Evolutionary conservation across 306 rosid species (phyloP).

Genomic region (Trifolium pratense): DNA sequence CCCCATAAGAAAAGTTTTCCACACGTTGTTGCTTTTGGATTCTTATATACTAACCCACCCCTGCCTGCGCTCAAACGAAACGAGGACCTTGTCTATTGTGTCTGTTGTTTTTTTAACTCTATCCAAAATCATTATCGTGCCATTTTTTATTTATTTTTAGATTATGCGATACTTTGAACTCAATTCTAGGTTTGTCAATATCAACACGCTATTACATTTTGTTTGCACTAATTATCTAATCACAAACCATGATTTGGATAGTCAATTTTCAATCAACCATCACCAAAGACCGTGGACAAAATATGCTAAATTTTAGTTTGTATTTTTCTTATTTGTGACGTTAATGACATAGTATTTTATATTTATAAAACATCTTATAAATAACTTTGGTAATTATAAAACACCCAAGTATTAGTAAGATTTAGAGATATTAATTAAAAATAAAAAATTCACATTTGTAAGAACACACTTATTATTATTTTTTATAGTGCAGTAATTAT

Average conservation of each 20-base stretch:
- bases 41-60: not conserved
- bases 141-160: not conserved
- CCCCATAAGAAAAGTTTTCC: not conserved
- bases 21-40: slow-evolving; percentile 7
- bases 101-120: slow-evolving; percentile 42
- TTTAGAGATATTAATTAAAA: too few species aligned
- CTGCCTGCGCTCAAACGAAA: slow-evolving; percentile 10
- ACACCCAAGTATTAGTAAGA: too few species aligned
- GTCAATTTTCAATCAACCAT: not conserved
- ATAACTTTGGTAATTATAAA: too few species aligned
- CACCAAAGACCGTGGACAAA: not conserved
- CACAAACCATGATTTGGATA: not conserved
- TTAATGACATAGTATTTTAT: too few species aligned
- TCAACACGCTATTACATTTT: slow-evolving; percentile 19
- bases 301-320: not conserved
- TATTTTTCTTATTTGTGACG: not conserved
- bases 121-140: slow-evolving; percentile 4
- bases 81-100: not conserved
- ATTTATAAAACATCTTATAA: too few species aligned
- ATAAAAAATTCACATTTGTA: too few species aligned
- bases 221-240: slow-evolving; percentile 6
- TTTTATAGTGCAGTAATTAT: too few species aligned
- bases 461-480: too few species aligned
- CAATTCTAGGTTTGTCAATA: slow-evolving; percentile 18
- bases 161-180: not conserved